Conservation (phyloP, 225 moss, liverwort and hornwort genomes). For the Antitrichia curtipendula region DNA sequence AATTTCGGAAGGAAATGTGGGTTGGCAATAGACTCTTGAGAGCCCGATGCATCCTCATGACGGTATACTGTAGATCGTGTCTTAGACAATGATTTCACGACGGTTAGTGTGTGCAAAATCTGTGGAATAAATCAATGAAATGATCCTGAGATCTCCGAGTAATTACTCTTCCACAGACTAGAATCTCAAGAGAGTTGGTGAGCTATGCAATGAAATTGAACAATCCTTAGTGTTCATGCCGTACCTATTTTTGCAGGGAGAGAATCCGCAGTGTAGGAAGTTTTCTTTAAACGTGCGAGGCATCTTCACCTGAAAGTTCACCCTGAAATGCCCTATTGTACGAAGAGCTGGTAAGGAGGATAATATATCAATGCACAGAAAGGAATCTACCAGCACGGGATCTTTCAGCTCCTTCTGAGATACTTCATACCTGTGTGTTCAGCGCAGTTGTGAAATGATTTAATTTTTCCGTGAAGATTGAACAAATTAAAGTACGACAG, state of each 20-base stretch:
- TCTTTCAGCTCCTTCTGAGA: neutral
- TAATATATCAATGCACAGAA: neutral
- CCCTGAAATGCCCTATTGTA: neutral
- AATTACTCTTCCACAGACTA: neutral
- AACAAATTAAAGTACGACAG: neutral
- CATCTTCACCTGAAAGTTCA: neutral
- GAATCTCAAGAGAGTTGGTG: neutral
- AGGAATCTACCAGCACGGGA: neutral
- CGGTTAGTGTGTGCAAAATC: neutral
- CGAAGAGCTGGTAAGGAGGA: neutral
- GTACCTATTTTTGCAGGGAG: neutral
- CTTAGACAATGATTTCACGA: neutral
- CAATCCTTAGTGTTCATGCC: neutral
- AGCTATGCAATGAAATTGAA: neutral
- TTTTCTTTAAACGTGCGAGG: neutral
- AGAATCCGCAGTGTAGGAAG: neutral
- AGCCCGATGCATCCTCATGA: neutral
- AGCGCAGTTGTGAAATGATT: neutral
- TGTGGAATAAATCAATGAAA: neutral
- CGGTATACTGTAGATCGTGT: neutral
- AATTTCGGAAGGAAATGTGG: neutral
- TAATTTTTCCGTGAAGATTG: neutral
- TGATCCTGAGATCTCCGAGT: neutral
- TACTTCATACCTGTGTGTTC: neutral
- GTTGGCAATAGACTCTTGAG: neutral